Conservation (phyloP, 2,329 filamentous ascomycete genomes). For the Ilyonectria sp. region DNA sequence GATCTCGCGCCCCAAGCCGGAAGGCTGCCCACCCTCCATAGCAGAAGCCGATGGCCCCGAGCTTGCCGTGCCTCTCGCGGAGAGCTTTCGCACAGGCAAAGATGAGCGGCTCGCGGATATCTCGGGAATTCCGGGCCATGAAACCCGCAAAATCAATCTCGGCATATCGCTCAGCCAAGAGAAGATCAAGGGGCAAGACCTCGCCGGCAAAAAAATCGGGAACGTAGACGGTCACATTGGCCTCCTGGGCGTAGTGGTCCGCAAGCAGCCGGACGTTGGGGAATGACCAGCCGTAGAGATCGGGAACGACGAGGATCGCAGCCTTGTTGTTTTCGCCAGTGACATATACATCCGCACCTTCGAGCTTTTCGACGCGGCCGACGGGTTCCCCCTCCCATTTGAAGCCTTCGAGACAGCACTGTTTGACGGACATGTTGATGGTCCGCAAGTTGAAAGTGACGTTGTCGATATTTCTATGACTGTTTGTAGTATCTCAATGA, state of each 20-base stretch:
- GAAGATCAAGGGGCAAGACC: slow-evolving; percentile 47
- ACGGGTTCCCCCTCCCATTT: slow-evolving; percentile 57
- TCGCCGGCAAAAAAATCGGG: slow-evolving; percentile 56
- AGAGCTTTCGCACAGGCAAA: slow-evolving; percentile 55
- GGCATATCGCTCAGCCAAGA: slow-evolving; percentile 47
- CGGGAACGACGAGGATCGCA: slow-evolving; percentile 56
- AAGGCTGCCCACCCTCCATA: slow-evolving; percentile 67
- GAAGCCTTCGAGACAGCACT: slow-evolving; percentile 56
- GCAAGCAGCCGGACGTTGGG: slow-evolving; percentile 61
- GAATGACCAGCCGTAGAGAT: slow-evolving; percentile 62
- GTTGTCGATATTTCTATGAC: background rate
- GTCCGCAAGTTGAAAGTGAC: background rate
- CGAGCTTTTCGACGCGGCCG: slow-evolving; percentile 53
- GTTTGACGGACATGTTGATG: slow-evolving; percentile 26
- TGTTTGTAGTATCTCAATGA: background rate
- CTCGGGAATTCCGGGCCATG: slow-evolving; percentile 54
- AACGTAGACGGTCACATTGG: slow-evolving; percentile 62
- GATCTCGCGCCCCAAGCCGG: slow-evolving; percentile 58
- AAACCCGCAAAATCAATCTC: slow-evolving; percentile 58
- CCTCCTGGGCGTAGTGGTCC: slow-evolving; percentile 62
- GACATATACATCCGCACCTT: slow-evolving; percentile 54
- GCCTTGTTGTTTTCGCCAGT: slow-evolving; percentile 52
- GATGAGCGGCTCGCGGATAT: slow-evolving; percentile 58
- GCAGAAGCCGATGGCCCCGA: slow-evolving; percentile 65
- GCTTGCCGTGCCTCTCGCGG: slow-evolving; percentile 50